Percentiles rank a stretch among this genome's conserved stretches.
Conservation (phyloP, 2,329 filamentous ascomycete genomes). For the Gnomoniopsis sp. region DNA sequence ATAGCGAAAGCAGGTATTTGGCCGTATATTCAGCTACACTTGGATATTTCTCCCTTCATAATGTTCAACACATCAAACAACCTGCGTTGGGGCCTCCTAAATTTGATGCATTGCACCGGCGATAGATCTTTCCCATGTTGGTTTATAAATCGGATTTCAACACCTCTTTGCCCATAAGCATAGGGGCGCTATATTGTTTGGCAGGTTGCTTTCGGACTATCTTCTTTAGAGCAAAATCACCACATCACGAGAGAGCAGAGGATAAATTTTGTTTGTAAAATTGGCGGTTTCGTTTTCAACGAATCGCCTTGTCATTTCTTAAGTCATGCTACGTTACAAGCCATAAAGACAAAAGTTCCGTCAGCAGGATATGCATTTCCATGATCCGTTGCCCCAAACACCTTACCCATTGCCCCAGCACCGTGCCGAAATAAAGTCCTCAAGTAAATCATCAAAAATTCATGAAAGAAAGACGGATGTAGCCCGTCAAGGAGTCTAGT, state of each 20-base stretch:
- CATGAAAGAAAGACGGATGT: neutral
- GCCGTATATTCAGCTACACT: too few relatives aligned
- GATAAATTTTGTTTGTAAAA: neutral
- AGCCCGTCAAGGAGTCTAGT: constrained; percentile 16
- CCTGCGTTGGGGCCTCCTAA: too few relatives aligned
- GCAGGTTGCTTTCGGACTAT: too few relatives aligned
- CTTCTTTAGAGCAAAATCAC: too few relatives aligned
- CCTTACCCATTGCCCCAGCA: constrained; percentile 6
- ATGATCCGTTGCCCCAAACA: constrained; percentile 14
- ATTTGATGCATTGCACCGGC: too few relatives aligned
- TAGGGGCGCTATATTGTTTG: too few relatives aligned
- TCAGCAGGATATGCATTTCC: constrained; percentile 17
- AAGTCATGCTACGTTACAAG: constrained; percentile 1
- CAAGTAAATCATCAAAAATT: constrained; percentile 9
- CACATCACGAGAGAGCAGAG: neutral
- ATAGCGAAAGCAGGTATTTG: neutral
- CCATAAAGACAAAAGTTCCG: neutral
- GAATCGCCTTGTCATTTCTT: neutral
- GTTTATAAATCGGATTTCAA: too few relatives aligned
- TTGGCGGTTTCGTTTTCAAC: neutral
- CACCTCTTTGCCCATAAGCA: too few relatives aligned
- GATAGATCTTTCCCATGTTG: too few relatives aligned
- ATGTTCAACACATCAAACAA: too few relatives aligned
- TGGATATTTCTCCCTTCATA: too few relatives aligned
- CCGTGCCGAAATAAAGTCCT: neutral